Evolutionary conservation across 805 yeast species (phyloP), one percentile per base, ranked within the genome.

Genomic region (Candida ponderosae): DNA sequence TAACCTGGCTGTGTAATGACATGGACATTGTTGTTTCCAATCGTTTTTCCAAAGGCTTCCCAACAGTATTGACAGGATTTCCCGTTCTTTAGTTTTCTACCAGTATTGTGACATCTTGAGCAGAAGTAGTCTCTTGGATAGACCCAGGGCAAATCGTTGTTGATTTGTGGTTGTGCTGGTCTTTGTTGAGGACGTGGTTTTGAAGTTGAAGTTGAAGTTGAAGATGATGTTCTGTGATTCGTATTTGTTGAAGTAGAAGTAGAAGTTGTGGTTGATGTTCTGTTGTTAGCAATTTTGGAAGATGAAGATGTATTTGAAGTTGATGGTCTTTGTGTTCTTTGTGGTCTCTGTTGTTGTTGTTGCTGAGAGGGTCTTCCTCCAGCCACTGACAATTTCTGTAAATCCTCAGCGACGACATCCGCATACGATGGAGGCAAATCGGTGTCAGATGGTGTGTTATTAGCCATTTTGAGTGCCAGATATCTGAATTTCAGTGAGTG

Each of bases 101-200:
- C 95, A 0, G 89, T 81, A 52, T 86, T 86, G 38, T 68, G 63
- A 60, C 96, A 86, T 49, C 79, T 81, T 8, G 62, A 57, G 51
- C 96, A 86, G 39, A 62, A 60, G 51, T 63, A 80, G 3, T 76
- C 68, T 3, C 45, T 55, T 0, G 95, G 94, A 47, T 82, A 86
- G 34, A 56, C 55, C 75, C 84, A 81, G 1, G 89, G 84, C 6
- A 79, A 61, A 45, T 11, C 36, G 38, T 27, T 31, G 27, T 13
- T 18, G 34, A 26, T 10, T 11, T 29, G 29, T 27, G 18, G 29
- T 15, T 17, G 37, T 13, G 15, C 23, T 16, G 34, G 34, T 21
- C 21, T 32, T 5, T 24, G 7, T 9, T 8, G 11, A 21, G 24
- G 24, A 9, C 11, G 24, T 21, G 11, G 7, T 21, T 21, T 8